Percentiles rank a stretch among this genome's conserved stretches.
Conservation (phyloP, 495 filamentous ascomycete genomes). For the Acidomyces sp. region DNA sequence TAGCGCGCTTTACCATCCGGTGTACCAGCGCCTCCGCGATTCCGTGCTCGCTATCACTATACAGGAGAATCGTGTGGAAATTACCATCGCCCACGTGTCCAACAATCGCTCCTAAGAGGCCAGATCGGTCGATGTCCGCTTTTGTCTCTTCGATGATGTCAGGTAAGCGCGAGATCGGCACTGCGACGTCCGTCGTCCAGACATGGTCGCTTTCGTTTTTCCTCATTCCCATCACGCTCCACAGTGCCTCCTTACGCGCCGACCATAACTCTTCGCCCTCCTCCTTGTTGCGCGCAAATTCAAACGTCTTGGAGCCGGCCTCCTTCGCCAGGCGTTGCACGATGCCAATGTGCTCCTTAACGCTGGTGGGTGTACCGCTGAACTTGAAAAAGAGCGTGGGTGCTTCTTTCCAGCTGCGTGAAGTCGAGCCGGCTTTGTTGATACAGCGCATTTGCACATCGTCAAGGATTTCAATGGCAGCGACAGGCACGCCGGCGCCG, state of each 20-base stretch:
- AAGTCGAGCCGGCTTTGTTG: slow-evolving; percentile 64
- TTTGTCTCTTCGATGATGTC: slow-evolving; percentile 72
- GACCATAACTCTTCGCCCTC: slow-evolving; percentile 75
- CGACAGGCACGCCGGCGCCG: slow-evolving; percentile 65
- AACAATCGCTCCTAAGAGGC: slow-evolving; percentile 59
- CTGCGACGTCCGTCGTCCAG: slow-evolving; percentile 77
- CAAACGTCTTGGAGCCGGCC: slow-evolving; percentile 54
- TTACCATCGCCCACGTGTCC: slow-evolving; percentile 79
- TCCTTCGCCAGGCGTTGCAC: slow-evolving; percentile 53
- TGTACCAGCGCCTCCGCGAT: slow-evolving; percentile 60
- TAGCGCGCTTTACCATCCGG: slow-evolving; percentile 70
- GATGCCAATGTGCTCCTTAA: slow-evolving; percentile 70
- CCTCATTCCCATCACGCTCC: slow-evolving; percentile 55
- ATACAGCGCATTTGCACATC: slow-evolving; percentile 91
- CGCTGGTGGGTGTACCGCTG: slow-evolving; percentile 55
- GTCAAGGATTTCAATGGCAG: slow-evolving; percentile 83
- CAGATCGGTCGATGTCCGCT: slow-evolving; percentile 50
- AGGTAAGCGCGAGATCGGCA: slow-evolving; percentile 58
- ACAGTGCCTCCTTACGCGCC: slow-evolving; percentile 54
- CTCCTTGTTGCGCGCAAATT: slow-evolving; percentile 56
- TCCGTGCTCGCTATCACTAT: slow-evolving; percentile 50
- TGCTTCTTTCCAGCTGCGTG: slow-evolving; percentile 56
- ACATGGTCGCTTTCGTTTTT: slow-evolving; percentile 48
- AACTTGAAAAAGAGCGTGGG: slow-evolving; percentile 97
- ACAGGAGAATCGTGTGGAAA: slow-evolving; percentile 68